These are phyloP conservation scores for Garcia nutans DNA, from an alignment of 345 rosid genomes.

Conservation along the genomic window DNA sequence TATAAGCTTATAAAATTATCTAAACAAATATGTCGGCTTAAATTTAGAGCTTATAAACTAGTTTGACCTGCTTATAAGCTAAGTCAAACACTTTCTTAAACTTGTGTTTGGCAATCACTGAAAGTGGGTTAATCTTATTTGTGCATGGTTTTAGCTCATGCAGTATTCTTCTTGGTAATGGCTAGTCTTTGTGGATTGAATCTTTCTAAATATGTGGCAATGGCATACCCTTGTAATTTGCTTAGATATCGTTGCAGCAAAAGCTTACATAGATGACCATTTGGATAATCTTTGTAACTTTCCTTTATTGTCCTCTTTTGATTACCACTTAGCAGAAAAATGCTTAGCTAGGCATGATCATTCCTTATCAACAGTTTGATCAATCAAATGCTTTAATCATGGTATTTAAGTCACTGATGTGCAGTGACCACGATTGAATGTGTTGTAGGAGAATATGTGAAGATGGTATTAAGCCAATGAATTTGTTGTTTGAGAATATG, in stretches of 20 bases:
- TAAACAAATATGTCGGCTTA: too few species aligned
- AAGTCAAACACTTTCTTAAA: background rate
- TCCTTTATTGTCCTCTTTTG: background rate
- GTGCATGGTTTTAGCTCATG: background rate
- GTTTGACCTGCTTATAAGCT: too few species aligned
- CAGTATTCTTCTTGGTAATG: background rate
- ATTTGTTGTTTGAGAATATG: background rate
- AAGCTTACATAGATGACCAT: background rate
- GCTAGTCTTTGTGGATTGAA: background rate
- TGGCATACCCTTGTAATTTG: background rate
- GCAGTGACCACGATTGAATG: too few species aligned
- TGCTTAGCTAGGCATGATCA: background rate
- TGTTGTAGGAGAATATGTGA: too few species aligned
- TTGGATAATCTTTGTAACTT: background rate
- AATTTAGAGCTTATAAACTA: too few species aligned
- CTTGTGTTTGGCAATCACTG: background rate
- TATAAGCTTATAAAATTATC: too few species aligned
- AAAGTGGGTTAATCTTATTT: background rate
- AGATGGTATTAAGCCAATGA: too few species aligned
- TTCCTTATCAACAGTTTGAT: background rate
- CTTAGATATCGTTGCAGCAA: background rate
- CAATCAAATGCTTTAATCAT: background rate
- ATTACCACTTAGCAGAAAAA: background rate
- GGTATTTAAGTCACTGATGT: background rate
- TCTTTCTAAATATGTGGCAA: background rate